Evolutionary conservation across 1,284 basidiomycete species (phyloP).

Genomic region (Cutaneotrichosporon sp.): DNA sequence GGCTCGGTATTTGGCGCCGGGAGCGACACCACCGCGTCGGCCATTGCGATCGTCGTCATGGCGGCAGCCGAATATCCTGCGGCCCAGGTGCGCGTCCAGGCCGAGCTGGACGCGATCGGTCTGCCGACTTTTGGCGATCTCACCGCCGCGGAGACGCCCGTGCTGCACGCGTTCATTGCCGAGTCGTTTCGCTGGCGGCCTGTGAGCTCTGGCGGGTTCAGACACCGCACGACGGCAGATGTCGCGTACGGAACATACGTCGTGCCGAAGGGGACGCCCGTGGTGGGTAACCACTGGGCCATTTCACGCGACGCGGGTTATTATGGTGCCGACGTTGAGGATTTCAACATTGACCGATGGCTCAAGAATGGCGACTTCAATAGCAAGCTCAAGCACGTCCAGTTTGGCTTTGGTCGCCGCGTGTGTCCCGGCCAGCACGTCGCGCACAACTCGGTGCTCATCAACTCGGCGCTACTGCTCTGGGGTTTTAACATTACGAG

Average conservation of each 20-base stretch:
- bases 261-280: constrained; percentile 5
- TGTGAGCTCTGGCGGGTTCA: constrained; percentile 19
- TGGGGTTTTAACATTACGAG: constrained; percentile 42
- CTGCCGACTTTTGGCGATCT: constrained; percentile 13
- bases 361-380: constrained; percentile 19
- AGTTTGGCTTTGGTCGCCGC: constrained; percentile 32
- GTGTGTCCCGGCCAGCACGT: constrained; percentile 46
- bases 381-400: constrained; percentile 18
- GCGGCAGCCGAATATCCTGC: constrained; percentile 61
- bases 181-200: constrained; percentile 22
- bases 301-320: constrained; percentile 25
- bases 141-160: not conserved
- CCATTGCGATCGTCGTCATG: constrained; percentile 57
- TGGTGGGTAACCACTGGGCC: constrained; percentile 18
- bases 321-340: constrained; percentile 25
- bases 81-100: constrained; percentile 55
- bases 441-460: constrained; percentile 41
- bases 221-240: constrained; percentile 10
- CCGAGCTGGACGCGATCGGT: constrained; percentile 56
- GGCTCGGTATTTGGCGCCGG: constrained; percentile 14
- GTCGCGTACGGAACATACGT: constrained; percentile 8
- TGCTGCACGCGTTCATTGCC: constrained; percentile 15
- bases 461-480: constrained; percentile 38
- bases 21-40: constrained; percentile 52
- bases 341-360: constrained; percentile 25